phyloP scores from a whole-genome alignment of 1,284 basidiomycete species.

The Ustilago hordei region DNA sequence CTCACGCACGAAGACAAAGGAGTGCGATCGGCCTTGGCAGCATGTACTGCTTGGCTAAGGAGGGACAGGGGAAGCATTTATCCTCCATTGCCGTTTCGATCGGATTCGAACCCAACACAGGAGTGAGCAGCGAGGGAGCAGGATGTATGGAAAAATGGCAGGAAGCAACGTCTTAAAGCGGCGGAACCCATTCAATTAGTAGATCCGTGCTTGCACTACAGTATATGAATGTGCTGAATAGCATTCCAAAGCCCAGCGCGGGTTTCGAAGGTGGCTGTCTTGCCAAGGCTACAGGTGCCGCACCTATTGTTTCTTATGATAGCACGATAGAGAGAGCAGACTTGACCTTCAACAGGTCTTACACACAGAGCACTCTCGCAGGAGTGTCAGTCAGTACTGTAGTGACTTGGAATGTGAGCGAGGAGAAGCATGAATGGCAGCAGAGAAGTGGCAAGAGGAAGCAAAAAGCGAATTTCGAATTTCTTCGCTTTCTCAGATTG shows the following conservation, averaged over 20 bases:
- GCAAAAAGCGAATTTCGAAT: conserved; percentile 5
- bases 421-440: not conserved
- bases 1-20: conserved; percentile 1
- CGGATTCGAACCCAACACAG: not conserved
- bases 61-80: conserved; percentile 2
- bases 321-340: not conserved
- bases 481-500: not conserved
- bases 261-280: not conserved
- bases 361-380: no score
- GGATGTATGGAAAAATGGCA: not conserved
- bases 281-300: not conserved
- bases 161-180: not conserved
- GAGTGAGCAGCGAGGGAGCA: not conserved
- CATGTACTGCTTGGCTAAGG: not conserved
- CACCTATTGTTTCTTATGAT: not conserved
- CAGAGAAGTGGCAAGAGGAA: not conserved
- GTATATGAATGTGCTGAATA: not conserved
- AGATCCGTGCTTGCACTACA: not conserved
- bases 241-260: not conserved
- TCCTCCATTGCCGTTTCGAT: conserved; percentile 7
- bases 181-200: not conserved
- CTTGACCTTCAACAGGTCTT: not conserved
- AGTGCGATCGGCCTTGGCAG: conserved; percentile 9
- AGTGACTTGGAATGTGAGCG: not conserved
- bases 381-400: no score